phyloP scores from a whole-genome alignment of 495 filamentous ascomycete genomes.

The Aspergillus homomorphus region DNA sequence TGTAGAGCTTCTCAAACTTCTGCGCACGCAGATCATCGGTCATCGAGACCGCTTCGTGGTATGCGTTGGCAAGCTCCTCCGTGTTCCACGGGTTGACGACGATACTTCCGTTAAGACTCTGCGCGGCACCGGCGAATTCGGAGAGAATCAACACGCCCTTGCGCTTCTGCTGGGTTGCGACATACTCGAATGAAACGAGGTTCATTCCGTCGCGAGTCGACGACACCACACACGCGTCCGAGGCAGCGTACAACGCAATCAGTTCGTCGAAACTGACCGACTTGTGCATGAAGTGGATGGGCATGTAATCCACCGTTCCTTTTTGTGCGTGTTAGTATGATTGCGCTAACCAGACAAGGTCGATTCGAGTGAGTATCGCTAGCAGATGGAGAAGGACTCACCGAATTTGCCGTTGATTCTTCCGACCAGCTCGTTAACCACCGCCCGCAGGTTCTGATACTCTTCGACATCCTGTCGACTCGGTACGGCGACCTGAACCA shows the following conservation, averaged over 20 bases:
- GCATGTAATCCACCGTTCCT: conserved; percentile 95
- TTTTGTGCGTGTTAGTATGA: conserved; percentile 16
- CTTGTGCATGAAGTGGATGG: conserved; percentile 97
- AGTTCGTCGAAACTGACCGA: conserved; percentile 90
- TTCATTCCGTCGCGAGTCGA: conserved; percentile 99
- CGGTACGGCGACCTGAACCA: conserved; percentile 94
- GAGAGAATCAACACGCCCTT: conserved; percentile 94
- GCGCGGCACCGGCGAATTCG: conserved; percentile 92
- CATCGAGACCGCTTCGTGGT: conserved; percentile 93
- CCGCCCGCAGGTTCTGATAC: conserved; percentile 90
- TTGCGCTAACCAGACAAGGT: neutral
- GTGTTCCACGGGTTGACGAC: conserved; percentile 98
- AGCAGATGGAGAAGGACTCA: too few relatives aligned
- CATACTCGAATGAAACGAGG: conserved; percentile 95
- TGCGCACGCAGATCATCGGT: conserved; percentile 75
- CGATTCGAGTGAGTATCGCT: neutral
- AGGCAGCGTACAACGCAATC: conserved; percentile 90
- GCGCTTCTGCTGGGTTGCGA: conserved; percentile 82
- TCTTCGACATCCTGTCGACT: conserved; percentile 94
- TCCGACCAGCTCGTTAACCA: conserved; percentile 92
- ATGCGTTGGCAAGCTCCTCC: conserved; percentile 87
- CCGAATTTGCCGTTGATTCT: conserved; percentile 93
- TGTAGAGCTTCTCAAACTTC: conserved; percentile 85
- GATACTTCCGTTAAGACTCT: conserved; percentile 85
- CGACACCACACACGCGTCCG: conserved; percentile 89